These are phyloP conservation scores for Solanum virginianum DNA, from an alignment of 257 asterid genomes.

Conservation along the genomic window DNA sequence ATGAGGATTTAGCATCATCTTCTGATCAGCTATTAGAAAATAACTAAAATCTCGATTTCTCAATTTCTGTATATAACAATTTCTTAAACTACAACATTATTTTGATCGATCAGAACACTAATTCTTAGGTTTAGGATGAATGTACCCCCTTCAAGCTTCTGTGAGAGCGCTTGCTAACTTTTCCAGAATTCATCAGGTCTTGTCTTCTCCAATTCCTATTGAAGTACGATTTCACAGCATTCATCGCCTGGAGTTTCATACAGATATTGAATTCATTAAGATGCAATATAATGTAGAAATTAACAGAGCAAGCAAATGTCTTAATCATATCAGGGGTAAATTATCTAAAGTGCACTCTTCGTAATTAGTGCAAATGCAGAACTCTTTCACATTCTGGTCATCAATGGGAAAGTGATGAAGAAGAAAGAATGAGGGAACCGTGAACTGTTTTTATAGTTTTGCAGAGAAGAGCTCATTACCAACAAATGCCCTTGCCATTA, in stretches of 20 bases:
- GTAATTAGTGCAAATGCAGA: not conserved
- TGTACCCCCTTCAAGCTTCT: not conserved
- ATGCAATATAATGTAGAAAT: not conserved
- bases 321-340: not conserved
- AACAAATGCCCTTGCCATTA: not conserved
- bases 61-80: not conserved
- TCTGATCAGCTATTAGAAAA: not conserved
- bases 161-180: not conserved
- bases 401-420: not conserved
- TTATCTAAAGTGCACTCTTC: not conserved
- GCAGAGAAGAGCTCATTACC: not conserved
- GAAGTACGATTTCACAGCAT: not conserved
- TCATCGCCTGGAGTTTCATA: not conserved
- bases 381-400: not conserved
- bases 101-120: not conserved
- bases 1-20: not conserved
- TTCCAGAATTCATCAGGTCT: not conserved
- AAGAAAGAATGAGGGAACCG: not conserved
- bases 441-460: not conserved
- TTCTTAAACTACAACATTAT: not conserved
- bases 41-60: not conserved
- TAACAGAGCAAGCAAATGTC: not conserved
- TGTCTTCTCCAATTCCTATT: not conserved
- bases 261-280: not conserved
- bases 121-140: not conserved